Conservation (phyloP, 2,329 filamentous ascomycete species). For the Penicillium concentricum region DNA sequence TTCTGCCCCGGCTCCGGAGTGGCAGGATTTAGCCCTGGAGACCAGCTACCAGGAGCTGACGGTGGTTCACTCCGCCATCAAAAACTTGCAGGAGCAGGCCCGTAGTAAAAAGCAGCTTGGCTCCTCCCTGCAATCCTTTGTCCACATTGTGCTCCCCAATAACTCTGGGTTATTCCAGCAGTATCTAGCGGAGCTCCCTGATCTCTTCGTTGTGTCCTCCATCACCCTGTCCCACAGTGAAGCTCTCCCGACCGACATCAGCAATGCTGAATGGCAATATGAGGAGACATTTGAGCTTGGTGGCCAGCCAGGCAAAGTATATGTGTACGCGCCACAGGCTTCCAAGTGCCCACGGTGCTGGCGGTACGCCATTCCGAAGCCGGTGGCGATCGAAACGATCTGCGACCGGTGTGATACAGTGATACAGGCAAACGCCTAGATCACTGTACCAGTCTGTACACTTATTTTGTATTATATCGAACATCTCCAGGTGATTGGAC, state of each 20-base stretch:
- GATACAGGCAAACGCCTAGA: conserved; percentile 40
- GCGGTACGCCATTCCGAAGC: conserved; percentile 68
- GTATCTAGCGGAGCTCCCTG: conserved; percentile 53
- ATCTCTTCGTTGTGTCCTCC: conserved; percentile 68
- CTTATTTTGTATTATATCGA: conserved; percentile 1
- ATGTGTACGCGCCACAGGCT: conserved; percentile 49
- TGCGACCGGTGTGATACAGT: conserved; percentile 73
- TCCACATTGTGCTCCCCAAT: conserved; percentile 46
- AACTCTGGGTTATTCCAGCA: conserved; percentile 28
- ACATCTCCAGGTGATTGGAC: not conserved
- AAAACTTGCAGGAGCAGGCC: conserved; percentile 71
- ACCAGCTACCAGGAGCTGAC: conserved; percentile 42
- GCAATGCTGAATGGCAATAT: conserved; percentile 44
- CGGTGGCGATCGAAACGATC: conserved; percentile 54
- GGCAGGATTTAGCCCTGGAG: conserved; percentile 51
- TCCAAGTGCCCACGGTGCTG: conserved; percentile 87
- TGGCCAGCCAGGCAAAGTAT: conserved; percentile 34
- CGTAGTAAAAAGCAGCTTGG: conserved; percentile 71
- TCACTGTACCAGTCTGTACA: conserved; percentile 9
- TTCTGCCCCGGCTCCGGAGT: conserved; percentile 32
- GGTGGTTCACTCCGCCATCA: conserved; percentile 65
- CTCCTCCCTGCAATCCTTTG: conserved; percentile 75
- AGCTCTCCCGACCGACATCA: conserved; percentile 26
- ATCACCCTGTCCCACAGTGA: conserved; percentile 50
- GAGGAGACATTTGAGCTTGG: conserved; percentile 41